These are phyloP conservation scores for Monosporascus sp. DNA, from an alignment of 2,329 filamentous ascomycete genomes.

Conservation along the genomic window DNA sequence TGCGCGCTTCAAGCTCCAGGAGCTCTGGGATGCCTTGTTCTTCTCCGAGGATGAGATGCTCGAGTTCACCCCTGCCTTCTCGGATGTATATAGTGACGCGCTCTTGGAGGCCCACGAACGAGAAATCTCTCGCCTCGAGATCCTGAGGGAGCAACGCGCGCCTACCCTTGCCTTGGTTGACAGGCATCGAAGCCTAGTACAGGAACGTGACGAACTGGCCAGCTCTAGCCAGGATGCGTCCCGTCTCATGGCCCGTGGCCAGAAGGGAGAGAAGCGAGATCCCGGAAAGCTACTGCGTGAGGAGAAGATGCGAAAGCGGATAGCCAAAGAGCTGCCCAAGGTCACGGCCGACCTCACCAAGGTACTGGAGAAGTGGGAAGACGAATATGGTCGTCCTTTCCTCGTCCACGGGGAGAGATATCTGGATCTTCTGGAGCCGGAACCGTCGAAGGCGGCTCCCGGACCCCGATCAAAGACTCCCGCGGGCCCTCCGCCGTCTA, in stretches of 20 bases:
- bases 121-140: conserved; percentile 77
- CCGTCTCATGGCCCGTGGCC: conserved; percentile 81
- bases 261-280: conserved; percentile 91
- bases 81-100: conserved; percentile 94
- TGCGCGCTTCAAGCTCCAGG: conserved; percentile 81
- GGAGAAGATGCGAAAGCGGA: conserved; percentile 98
- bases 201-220: conserved; percentile 82
- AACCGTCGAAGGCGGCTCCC: conserved; percentile 51
- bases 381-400: conserved; percentile 91
- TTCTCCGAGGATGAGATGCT: conserved; percentile 98
- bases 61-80: conserved; percentile 94
- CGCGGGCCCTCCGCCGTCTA: conserved; percentile 51
- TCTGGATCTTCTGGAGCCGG: conserved; percentile 72
- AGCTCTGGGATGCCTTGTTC: conserved; percentile 90
- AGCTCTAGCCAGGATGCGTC: conserved; percentile 93
- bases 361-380: conserved; percentile 81
- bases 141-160: conserved; percentile 78
- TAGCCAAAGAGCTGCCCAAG: conserved; percentile 92
- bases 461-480: conserved; percentile 73
- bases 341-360: conserved; percentile 78
- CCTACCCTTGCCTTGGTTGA: conserved; percentile 81
- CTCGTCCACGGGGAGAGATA: conserved; percentile 89
- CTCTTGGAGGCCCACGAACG: conserved; percentile 91
- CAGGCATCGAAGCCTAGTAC: conserved; percentile 72
- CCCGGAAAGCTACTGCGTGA: conserved; percentile 89